Evolutionary conservation across 805 yeast species (phyloP), one percentile per base, ranked within the genome.

Genomic region (Wickerhamiella kazuoi): DNA sequence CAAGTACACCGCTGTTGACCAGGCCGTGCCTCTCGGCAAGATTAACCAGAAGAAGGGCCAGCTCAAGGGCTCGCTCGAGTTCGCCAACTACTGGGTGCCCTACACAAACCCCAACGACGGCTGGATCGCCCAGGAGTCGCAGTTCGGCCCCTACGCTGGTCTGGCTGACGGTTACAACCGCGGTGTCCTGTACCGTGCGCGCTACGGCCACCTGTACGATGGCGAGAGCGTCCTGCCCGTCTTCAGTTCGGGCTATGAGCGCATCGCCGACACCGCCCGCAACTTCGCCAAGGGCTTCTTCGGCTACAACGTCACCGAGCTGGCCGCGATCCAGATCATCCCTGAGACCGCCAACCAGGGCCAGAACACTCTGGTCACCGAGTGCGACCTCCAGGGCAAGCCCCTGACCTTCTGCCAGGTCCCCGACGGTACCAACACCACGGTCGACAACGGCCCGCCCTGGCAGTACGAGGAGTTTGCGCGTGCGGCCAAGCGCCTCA

Each of bases 141-240:
- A 60, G 33, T 61, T 65, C 7, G 65, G 68, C 1, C 63, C 69
- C 2, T 76, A 67, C 45, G 59, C 70, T 21, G 84, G 83, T 7
- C 58, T 70, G 19, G 48, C 59, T 20, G 67, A 69, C 42, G 70
- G 69, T 45, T 57, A 53, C 49, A 53, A 54, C 35, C 69, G 68
- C 45, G 84, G 83, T 26, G 52, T 56, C 14, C 42, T 56, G 21
- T 63, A 71, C 51, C 60, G 75, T 49, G 43, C 59, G 5, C 64
- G 64, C 38, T 77, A 77, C 54, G 59, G 63, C 15, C 55, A 62
- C 36, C 61, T 77, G 35, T 67, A 61, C 52, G 54, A 61, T 31
- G 52, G 50, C 2, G 50, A 53, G 23, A 35, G 58, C 3, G 42
- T 49, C 3, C 52, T 74, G 21, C 73, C 71, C 6, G 60, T 77